Evolutionary conservation across 345 rosid genomes (phyloP).

Genomic region (Acer saccharum): DNA sequence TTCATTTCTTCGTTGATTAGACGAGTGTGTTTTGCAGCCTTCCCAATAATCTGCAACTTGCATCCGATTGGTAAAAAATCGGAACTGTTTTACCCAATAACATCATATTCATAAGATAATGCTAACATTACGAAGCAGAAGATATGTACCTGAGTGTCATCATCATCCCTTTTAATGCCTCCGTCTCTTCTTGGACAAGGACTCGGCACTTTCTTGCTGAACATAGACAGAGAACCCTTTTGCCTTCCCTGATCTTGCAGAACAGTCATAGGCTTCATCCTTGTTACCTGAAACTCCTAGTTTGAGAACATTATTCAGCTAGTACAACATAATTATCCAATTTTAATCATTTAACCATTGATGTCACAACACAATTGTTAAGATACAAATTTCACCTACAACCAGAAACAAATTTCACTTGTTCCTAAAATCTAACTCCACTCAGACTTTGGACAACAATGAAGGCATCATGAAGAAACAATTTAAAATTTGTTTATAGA

Average conservation of each 20-base stretch:
- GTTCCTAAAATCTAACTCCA: not conserved
- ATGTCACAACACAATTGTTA: not conserved
- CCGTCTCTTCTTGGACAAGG: constrained; percentile 30
- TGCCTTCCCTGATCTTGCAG: constrained; percentile 35
- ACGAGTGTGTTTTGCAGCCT: constrained; percentile 23
- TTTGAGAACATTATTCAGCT: constrained; percentile 25
- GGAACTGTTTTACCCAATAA: not conserved
- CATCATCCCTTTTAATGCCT: constrained; percentile 23
- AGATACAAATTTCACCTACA: not conserved
- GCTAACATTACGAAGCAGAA: not conserved
- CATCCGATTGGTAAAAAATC: constrained; percentile 6
- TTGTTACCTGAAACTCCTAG: constrained; percentile 36
- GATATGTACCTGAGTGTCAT: constrained; percentile 44
- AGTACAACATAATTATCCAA: constrained; percentile 6
- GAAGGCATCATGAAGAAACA: not conserved
- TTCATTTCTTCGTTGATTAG: constrained; percentile 28
- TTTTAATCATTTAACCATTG: not conserved
- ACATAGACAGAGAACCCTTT: constrained; percentile 21
- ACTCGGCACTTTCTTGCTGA: constrained; percentile 22
- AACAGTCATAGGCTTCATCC: constrained; percentile 27
- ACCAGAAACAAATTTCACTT: not conserved
- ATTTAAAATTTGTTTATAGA: not conserved
- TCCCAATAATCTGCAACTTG: constrained; percentile 29
- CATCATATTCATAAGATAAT: constrained; percentile 9
- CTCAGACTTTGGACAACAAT: not conserved